Evolutionary conservation across 2,329 filamentous ascomycete species (phyloP).

Genomic region (Phaeosphaeriaceae sp.): DNA sequence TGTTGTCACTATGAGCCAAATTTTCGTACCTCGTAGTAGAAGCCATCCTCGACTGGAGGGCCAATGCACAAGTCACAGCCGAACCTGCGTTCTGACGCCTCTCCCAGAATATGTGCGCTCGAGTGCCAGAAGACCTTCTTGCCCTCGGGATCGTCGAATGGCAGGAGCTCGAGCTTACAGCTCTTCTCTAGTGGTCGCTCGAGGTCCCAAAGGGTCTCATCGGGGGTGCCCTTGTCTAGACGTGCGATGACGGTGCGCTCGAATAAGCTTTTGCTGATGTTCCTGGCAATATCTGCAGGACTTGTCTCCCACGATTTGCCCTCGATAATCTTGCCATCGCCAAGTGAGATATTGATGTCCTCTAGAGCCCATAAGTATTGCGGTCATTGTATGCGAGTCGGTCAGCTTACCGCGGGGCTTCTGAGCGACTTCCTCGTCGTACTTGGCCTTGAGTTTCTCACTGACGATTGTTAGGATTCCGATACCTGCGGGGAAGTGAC

Average conservation of each 20-base stretch:
- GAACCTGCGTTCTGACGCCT: slow-evolving; percentile 89
- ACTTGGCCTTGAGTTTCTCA: slow-evolving; percentile 84
- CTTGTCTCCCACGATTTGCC: slow-evolving; percentile 93
- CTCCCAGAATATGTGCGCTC: slow-evolving; percentile 93
- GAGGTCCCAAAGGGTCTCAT: slow-evolving; percentile 85
- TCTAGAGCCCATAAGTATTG: slow-evolving; percentile 52
- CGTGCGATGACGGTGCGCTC: slow-evolving; percentile 87
- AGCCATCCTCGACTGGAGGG: slow-evolving; percentile 88
- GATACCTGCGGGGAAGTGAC: no score
- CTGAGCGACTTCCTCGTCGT: slow-evolving; percentile 76
- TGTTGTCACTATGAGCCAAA: neutral
- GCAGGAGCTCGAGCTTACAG: slow-evolving; percentile 83
- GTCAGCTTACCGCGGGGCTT: slow-evolving; percentile 65
- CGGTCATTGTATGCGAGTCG: neutral
- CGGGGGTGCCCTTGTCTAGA: slow-evolving; percentile 79
- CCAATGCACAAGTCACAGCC: slow-evolving; percentile 94
- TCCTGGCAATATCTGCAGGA: slow-evolving; percentile 77
- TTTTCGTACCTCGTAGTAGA: slow-evolving; percentile 82
- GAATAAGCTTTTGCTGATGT: slow-evolving; percentile 83
- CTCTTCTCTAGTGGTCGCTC: slow-evolving; percentile 87
- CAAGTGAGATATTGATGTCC: slow-evolving; percentile 76
- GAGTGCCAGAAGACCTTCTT: slow-evolving; percentile 99
- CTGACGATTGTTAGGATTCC: slow-evolving; percentile 25
- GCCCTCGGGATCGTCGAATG: slow-evolving; percentile 78
- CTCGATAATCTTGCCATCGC: slow-evolving; percentile 73